These are phyloP conservation scores for Teunomyces pallodes DNA, from an alignment of 805 yeast genomes.

Conservation along the genomic window DNA sequence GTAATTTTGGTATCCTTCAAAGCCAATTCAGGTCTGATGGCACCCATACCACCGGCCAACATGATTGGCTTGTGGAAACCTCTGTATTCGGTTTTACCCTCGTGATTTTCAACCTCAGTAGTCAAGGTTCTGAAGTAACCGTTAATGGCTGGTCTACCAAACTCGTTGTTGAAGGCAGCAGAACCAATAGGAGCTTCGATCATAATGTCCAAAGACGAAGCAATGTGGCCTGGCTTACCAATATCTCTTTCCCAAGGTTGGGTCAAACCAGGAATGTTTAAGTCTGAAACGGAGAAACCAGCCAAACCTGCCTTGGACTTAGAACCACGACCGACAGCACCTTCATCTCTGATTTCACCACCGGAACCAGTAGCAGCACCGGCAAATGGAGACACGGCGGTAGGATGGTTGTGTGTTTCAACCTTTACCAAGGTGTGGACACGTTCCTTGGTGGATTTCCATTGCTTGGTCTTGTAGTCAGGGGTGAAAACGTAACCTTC, in stretches of 20 bases:
- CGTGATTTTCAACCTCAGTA: conserved; percentile 62
- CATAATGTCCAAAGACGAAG: conserved; percentile 92
- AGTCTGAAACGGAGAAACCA: conserved; percentile 90
- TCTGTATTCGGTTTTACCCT: conserved; percentile 71
- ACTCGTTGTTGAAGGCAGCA: conserved; percentile 97
- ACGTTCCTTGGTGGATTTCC: conserved; percentile 71
- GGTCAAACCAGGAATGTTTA: conserved; percentile 74
- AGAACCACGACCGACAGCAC: conserved; percentile 98
- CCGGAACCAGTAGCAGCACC: conserved; percentile 99
- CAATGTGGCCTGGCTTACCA: conserved; percentile 92
- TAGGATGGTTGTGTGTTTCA: conserved; percentile 98
- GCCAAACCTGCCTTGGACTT: conserved; percentile 94
- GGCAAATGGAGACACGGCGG: conserved; percentile 98
- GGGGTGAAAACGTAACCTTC: conserved; percentile 79
- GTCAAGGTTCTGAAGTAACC: conserved; percentile 97
- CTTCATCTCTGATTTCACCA: conserved; percentile 99
- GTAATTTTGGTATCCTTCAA: conserved; percentile 84
- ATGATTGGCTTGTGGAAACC: conserved; percentile 99
- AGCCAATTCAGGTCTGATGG: conserved; percentile 90
- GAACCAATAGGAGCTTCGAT: conserved; percentile 96
- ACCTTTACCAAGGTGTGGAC: conserved; percentile 92
- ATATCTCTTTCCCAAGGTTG: conserved; percentile 96
- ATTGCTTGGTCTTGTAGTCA: conserved; percentile 63
- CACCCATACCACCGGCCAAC: conserved; percentile 99
- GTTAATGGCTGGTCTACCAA: conserved; percentile 95